Evolutionary conservation across 1,284 basidiomycete genomes (phyloP).

Genomic region (Pseudozyma sp.): DNA sequence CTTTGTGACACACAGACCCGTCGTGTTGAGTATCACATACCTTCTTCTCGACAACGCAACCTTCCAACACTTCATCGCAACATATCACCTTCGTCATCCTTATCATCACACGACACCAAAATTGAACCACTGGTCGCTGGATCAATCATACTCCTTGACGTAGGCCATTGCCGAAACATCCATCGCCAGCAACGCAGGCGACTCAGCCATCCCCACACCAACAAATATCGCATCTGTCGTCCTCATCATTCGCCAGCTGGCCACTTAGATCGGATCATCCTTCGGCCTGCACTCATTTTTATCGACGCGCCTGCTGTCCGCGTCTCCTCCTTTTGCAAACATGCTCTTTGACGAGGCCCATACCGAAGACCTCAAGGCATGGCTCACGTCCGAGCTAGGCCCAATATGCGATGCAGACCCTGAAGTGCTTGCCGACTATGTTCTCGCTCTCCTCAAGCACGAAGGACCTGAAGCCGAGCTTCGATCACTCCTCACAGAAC

Average conservation of each 20-base stretch:
- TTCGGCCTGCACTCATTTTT: neutral
- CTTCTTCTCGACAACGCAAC: neutral
- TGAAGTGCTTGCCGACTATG: constrained; percentile 90
- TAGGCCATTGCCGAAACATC: too few species aligned
- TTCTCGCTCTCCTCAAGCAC: constrained; percentile 92
- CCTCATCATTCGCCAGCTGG: neutral
- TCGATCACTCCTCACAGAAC: constrained; percentile 79
- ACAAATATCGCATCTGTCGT: too few species aligned
- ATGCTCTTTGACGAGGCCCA: constrained; percentile 57
- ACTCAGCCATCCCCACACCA: too few species aligned
- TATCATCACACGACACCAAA: neutral
- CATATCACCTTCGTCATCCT: neutral
- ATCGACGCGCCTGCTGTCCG: neutral
- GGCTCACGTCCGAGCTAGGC: constrained; percentile 62
- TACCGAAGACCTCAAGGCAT: constrained; percentile 58
- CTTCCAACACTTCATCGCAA: neutral
- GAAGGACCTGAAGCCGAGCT: constrained; percentile 85
- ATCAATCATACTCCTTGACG: too few species aligned
- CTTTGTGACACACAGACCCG: too few species aligned
- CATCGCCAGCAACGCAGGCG: too few species aligned
- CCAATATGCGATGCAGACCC: constrained; percentile 89
- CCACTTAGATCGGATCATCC: neutral
- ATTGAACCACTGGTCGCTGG: too few species aligned
- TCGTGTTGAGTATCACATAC: neutral
- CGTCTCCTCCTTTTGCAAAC: neutral